These are phyloP conservation scores for Mycosphaerelloides madeirae DNA, from an alignment of 2,329 filamentous ascomycete genomes.

Conservation along the genomic window DNA sequence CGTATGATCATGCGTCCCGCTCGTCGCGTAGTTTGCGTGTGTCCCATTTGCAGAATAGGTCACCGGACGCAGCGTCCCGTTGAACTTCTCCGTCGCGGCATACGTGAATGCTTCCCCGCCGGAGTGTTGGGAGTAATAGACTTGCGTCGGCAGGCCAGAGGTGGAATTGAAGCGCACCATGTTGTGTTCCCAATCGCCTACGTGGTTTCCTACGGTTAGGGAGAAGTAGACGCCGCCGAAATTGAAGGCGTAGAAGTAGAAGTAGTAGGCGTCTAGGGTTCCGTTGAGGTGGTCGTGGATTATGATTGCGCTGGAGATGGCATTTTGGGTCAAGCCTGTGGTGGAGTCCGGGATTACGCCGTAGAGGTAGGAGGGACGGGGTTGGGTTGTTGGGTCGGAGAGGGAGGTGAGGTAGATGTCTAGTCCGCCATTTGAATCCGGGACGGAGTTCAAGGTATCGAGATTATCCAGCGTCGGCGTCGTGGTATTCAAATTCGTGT, in stretches of 20 bases:
- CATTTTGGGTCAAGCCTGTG: constrained; percentile 48
- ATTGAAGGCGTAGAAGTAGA: constrained; percentile 56
- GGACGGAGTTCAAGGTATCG: constrained; percentile 37
- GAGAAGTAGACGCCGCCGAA: constrained; percentile 42
- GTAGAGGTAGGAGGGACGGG: constrained; percentile 41
- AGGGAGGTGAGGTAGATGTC: constrained; percentile 44
- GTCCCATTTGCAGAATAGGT: constrained; percentile 57
- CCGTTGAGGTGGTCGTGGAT: constrained; percentile 53
- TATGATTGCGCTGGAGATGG: constrained; percentile 51
- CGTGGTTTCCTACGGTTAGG: constrained; percentile 48
- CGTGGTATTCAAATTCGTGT: constrained; percentile 7
- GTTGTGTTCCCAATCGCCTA: constrained; percentile 60
- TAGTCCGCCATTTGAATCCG: constrained; percentile 32
- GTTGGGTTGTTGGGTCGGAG: constrained; percentile 29
- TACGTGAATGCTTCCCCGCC: constrained; percentile 62
- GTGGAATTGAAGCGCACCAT: constrained; percentile 59
- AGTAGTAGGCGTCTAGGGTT: constrained; percentile 57
- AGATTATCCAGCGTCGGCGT: constrained; percentile 40
- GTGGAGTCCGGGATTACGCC: constrained; percentile 50
- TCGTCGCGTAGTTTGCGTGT: constrained; percentile 61
- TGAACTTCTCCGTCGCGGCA: constrained; percentile 49
- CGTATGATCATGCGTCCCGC: constrained; percentile 58
- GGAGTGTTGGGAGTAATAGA: constrained; percentile 62
- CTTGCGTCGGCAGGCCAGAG: constrained; percentile 45
- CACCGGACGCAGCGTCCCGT: constrained; percentile 47